A percentile compares a stretch with the other conserved stretches of the same genome.
phyloP scores from a whole-genome alignment of 106 monocot species.

The Hemerocallis citrina region DNA sequence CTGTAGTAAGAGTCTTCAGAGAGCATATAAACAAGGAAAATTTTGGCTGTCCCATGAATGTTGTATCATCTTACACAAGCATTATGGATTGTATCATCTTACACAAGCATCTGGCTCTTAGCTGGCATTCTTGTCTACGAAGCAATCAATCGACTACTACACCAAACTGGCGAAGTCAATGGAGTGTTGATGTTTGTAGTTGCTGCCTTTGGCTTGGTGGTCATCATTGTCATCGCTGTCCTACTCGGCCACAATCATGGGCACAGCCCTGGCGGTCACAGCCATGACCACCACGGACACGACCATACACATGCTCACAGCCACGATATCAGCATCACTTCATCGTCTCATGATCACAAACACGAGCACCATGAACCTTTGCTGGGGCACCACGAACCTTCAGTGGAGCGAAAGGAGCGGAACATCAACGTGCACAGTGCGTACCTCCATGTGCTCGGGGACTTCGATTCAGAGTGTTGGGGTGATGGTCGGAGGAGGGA shows the following conservation, averaged over 20 bases:
- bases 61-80: too few relatives aligned
- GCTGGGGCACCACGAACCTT: too few relatives aligned
- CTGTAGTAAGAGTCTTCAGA: too few relatives aligned
- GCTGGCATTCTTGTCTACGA: conserved; percentile 55
- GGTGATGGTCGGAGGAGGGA: conserved; percentile 67
- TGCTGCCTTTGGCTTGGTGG: conserved; percentile 48
- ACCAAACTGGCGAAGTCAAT: conserved; percentile 38
- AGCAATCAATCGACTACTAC: conserved; percentile 37
- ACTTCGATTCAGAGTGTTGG: conserved; percentile 60
- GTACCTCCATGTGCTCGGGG: conserved; percentile 66
- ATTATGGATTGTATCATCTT: too few relatives aligned
- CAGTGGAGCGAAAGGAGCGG: conserved; percentile 21
- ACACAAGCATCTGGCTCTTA: conserved; percentile 72
- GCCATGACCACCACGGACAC: conserved; percentile 6
- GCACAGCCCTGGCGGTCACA: conserved; percentile 15
- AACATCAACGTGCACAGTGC: conserved; percentile 65
- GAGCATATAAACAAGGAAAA: too few relatives aligned
- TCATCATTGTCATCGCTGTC: conserved; percentile 49
- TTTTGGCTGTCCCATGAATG: too few relatives aligned
- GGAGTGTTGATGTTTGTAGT: conserved; percentile 63
- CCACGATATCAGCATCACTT: neutral
- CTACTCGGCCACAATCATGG: conserved; percentile 62
- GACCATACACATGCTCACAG: conserved; percentile 12
- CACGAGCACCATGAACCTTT: conserved; percentile 15
- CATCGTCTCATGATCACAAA: neutral